Evolutionary conservation across 2,329 filamentous ascomycete genomes (phyloP), one percentile per base, ranked within the genome.

Genomic region (Colletotrichum sidae): DNA sequence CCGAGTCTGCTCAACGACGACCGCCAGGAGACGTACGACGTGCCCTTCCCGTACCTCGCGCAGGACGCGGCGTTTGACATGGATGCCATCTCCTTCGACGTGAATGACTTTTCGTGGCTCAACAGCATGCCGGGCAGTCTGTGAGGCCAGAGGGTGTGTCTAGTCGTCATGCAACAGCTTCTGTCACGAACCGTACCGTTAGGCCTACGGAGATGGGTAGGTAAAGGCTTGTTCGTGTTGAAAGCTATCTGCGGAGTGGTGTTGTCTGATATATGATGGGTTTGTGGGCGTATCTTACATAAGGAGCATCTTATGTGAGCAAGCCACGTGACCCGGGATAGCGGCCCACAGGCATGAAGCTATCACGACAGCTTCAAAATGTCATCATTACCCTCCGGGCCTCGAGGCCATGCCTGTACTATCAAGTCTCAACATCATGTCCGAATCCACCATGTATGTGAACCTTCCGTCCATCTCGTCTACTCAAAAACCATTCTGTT

Each of bases 401-500:
- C 37, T n/a, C 7, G 34, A 8, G 46, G 41, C 54, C 33, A n/a
- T n/a, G 4, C 37, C 6, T 54, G 12, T 15, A n/a, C 53, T 9
- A 9, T 12, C 15, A 15, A 25, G 15, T 25, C 12, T 38, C 45
- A 6, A 45, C 17, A 17, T 17, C 15, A 17, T 17, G 15, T 17
- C 2, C 15, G 15, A 17, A 17, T 17, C 17, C 17, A 17, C 17
- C 17, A 17, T 17, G 17, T 17, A 17, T 17, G 17, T 17, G 17
- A 17, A 17, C 17, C 17, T 2, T 15, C 15, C 15, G 17, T 11
- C 2, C 12, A 38, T n/a, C 12, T 42, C 12, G 33, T 38, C 13
- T 73, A 73, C 56, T 77, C 72, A 35, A 78, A 78, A 1, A 69
- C 72, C 72, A 84, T 79, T 59, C 72, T 77, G 54, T 84, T 79